These are phyloP conservation scores for Phtheirospermum japonicum DNA, from an alignment of 257 asterid genomes.

Conservation along the genomic window DNA sequence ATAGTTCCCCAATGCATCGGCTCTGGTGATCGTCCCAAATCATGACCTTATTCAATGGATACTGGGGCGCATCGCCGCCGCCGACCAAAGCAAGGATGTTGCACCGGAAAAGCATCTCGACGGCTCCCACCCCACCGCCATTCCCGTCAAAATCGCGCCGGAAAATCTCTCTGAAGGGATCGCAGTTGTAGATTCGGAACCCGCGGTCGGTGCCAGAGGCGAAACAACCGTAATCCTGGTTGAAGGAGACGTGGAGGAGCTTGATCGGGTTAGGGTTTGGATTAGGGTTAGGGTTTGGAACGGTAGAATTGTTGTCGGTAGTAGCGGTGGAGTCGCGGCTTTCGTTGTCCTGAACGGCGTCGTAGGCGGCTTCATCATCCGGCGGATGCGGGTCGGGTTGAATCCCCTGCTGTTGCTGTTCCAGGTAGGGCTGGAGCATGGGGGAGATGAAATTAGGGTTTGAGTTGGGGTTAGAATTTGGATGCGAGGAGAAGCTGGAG, in stretches of 20 bases:
- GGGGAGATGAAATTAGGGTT: slow-evolving; percentile 42
- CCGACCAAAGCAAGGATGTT: slow-evolving; percentile 80
- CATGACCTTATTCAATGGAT: slow-evolving; percentile 82
- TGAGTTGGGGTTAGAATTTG: slow-evolving; percentile 37
- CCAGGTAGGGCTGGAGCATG: slow-evolving; percentile 55
- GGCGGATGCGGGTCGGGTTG: slow-evolving; percentile 38
- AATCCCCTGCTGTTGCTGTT: slow-evolving; percentile 40
- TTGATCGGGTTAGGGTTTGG: slow-evolving; percentile 34
- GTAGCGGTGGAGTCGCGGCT: slow-evolving; percentile 16
- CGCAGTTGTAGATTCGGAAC: slow-evolving; percentile 80
- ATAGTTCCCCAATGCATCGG: slow-evolving; percentile 80
- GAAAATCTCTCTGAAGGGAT: slow-evolving; percentile 76
- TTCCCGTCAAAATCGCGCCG: slow-evolving; percentile 68
- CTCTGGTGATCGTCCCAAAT: slow-evolving; percentile 87
- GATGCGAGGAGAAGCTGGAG: slow-evolving; percentile 34
- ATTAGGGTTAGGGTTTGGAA: slow-evolving; percentile 14
- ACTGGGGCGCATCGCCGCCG: slow-evolving; percentile 79
- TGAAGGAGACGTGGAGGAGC: slow-evolving; percentile 82
- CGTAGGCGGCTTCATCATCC: slow-evolving; percentile 25
- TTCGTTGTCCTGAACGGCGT: slow-evolving; percentile 27
- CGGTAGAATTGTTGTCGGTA: slow-evolving; percentile 5
- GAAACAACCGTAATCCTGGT: slow-evolving; percentile 87
- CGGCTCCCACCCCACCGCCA: slow-evolving; percentile 77
- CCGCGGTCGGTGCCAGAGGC: slow-evolving; percentile 78
- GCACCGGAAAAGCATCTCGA: slow-evolving; percentile 87